Conservation (phyloP, 495 filamentous ascomycete species). For the Neurospora intermedia region DNA sequence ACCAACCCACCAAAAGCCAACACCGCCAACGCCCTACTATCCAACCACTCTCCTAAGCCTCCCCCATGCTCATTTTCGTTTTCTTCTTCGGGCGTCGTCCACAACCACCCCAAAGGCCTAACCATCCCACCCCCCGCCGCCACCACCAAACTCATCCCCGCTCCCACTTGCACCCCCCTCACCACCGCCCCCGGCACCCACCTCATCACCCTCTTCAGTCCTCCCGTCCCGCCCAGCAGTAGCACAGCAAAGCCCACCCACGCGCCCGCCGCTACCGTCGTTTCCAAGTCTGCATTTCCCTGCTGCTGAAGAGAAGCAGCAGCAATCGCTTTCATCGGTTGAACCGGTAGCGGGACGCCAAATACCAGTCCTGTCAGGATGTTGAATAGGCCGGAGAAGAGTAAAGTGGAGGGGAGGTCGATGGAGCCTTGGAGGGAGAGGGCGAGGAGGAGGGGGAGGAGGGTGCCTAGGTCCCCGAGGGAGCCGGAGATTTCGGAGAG, state of each 20-base stretch:
- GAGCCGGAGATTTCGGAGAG: constrained; percentile 70
- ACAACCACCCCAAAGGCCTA: background rate
- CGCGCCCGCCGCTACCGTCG: background rate
- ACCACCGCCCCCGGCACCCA: background rate
- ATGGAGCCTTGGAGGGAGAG: constrained; percentile 65
- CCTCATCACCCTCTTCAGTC: background rate
- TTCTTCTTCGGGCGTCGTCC: background rate
- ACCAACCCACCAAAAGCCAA: background rate
- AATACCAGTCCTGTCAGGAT: constrained; percentile 71
- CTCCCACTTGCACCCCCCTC: background rate
- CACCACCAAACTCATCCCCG: background rate
- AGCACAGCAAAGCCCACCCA: background rate
- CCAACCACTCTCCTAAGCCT: background rate
- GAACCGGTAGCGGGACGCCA: constrained; percentile 77
- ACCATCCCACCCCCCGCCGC: background rate
- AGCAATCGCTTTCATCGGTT: constrained; percentile 59
- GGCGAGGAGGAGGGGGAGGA: constrained; percentile 80
- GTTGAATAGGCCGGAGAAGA: constrained; percentile 76
- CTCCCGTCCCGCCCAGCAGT: background rate
- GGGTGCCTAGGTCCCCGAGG: constrained; percentile 81
- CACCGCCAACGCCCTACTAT: background rate
- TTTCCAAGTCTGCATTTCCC: background rate
- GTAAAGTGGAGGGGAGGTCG: constrained; percentile 66
- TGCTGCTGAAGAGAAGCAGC: background rate
- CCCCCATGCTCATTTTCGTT: background rate